A percentile compares a stretch with the other conserved stretches of the same genome.
Evolutionary conservation across 2,329 filamentous ascomycete species (phyloP).

Genomic region (Periconia sp.): DNA sequence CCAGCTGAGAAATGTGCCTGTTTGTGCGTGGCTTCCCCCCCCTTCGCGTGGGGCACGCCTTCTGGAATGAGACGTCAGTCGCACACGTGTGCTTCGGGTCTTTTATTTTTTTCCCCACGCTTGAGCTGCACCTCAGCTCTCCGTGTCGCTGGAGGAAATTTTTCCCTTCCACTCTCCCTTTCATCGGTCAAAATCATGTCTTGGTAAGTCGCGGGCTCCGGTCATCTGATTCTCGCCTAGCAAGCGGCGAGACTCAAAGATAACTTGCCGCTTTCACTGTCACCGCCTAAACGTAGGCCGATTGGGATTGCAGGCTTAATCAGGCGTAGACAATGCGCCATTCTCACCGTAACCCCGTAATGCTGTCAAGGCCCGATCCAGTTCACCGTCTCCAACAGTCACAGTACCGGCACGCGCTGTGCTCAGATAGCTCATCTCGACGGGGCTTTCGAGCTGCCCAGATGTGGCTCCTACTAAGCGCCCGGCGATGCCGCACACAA

Average conservation of each 20-base stretch:
- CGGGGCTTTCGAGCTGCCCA: constrained; percentile 40
- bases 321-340: constrained; percentile 21
- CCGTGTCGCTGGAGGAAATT: neutral
- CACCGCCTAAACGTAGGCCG: constrained; percentile 1
- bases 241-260: neutral
- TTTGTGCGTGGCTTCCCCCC: neutral
- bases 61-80: too few species aligned
- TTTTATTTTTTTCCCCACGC: neutral
- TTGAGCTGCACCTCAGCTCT: neutral
- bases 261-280: neutral
- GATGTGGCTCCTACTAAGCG: constrained; percentile 72
- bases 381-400: constrained; percentile 75
- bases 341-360: constrained; percentile 50
- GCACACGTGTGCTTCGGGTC: neutral
- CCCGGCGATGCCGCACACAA: constrained; percentile 91
- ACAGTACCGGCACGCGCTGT: constrained; percentile 88
- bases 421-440: constrained; percentile 87
- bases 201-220: neutral
- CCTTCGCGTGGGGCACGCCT: neutral
- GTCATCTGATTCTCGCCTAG: neutral
- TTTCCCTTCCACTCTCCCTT: neutral
- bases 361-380: constrained; percentile 72
- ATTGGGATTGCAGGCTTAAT: constrained; percentile 12
- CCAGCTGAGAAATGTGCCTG: too few species aligned
- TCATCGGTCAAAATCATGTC: constrained; percentile 5